These are phyloP conservation scores for Lactarius hatsudake DNA, from an alignment of 768 basidiomycete genomes.

Conservation along the genomic window DNA sequence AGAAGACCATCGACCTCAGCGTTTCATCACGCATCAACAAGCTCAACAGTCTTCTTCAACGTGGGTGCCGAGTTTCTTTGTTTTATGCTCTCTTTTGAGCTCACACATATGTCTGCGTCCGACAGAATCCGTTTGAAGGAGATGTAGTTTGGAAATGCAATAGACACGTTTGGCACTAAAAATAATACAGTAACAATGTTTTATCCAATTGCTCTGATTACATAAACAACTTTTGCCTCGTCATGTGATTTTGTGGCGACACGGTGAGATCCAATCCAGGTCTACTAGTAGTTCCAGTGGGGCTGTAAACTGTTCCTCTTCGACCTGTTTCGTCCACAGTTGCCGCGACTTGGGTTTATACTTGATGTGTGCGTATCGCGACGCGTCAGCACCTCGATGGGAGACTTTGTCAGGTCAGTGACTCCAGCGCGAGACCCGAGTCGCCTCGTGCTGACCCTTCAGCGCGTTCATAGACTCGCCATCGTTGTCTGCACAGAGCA, in stretches of 20 bases:
- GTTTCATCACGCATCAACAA: slow-evolving; percentile 93
- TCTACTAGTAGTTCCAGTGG: no score
- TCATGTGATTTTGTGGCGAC: slow-evolving; percentile 11
- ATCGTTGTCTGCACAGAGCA: not conserved
- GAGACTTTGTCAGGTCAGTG: slow-evolving; percentile 11
- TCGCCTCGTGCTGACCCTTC: not conserved
- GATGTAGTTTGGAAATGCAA: not conserved
- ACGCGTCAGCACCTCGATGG: slow-evolving; percentile 5
- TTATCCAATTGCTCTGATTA: not conserved
- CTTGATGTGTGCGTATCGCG: slow-evolving; percentile 14
- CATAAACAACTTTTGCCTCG: not conserved
- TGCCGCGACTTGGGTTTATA: not conserved
- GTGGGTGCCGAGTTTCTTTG: slow-evolving; percentile 45
- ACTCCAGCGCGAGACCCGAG: not conserved
- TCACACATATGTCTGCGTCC: not conserved
- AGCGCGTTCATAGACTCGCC: slow-evolving; percentile 11
- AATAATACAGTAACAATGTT: slow-evolving; percentile 8
- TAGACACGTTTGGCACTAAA: slow-evolving; percentile 12
- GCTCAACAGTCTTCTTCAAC: slow-evolving; percentile 83
- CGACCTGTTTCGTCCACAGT: not conserved
- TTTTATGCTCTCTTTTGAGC: not conserved
- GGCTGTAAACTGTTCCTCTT: not conserved
- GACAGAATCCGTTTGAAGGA: slow-evolving; percentile 27
- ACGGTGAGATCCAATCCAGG: not conserved
- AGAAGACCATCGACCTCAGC: slow-evolving; percentile 96